Percentiles rank a stretch among this genome's conserved stretches.
These are phyloP conservation scores for Alternaria burnsii DNA, from an alignment of 2,329 filamentous ascomycete genomes.

Conservation along the genomic window DNA sequence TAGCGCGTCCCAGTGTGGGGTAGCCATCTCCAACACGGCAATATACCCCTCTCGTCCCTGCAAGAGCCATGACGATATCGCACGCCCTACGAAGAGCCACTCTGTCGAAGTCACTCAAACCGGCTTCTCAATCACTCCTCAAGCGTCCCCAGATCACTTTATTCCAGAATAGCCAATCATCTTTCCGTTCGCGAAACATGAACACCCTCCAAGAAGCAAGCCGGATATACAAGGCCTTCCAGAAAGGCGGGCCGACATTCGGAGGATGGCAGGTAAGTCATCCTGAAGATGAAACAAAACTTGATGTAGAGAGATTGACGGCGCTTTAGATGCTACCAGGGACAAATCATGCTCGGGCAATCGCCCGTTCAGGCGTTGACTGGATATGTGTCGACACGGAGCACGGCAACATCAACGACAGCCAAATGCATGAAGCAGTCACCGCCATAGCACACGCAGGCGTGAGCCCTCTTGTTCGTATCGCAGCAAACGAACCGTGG, in stretches of 20 bases:
- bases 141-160: neutral
- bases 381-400: conserved; percentile 65
- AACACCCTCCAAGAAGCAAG: conserved; percentile 63
- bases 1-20: conserved; percentile 31
- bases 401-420: conserved; percentile 65
- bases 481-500: conserved; percentile 67
- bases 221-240: conserved; percentile 61
- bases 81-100: conserved; percentile 9
- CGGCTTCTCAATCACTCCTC: neutral
- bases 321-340: conserved; percentile 23
- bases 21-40: conserved; percentile 13
- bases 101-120: neutral
- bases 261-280: conserved; percentile 65
- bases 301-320: neutral
- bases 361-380: conserved; percentile 62
- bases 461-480: conserved; percentile 56
- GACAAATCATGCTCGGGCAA: conserved; percentile 58
- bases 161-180: neutral
- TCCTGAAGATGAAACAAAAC: too few species aligned
- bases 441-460: conserved; percentile 57
- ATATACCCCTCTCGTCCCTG: conserved; percentile 9
- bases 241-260: conserved; percentile 60
- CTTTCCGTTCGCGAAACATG: conserved; percentile 32
- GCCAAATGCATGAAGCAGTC: conserved; percentile 64
- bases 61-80: conserved; percentile 24